Conservation (phyloP, 2,329 filamentous ascomycete genomes). For the Aplosporella prunicola region DNA sequence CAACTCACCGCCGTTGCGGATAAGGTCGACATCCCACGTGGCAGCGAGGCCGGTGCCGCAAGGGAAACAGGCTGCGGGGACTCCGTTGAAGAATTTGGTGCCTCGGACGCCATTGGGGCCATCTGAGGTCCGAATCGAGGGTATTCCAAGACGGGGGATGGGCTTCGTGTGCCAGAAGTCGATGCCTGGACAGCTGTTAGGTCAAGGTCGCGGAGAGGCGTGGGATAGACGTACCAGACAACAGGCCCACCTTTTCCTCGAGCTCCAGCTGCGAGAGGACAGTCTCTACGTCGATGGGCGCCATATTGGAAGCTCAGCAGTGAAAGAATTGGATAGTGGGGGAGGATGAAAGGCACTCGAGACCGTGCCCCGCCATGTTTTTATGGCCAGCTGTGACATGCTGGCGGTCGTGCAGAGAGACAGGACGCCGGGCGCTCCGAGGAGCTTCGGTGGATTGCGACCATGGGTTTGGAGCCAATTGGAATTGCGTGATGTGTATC, state of each 20-base stretch:
- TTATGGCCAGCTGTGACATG: no score
- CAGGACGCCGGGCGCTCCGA: no score
- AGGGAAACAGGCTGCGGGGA: slow-evolving; percentile 61
- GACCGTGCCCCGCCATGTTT: no score
- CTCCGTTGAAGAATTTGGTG: slow-evolving; percentile 53
- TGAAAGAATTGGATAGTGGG: no score
- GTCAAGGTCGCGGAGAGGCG: no score
- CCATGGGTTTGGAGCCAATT: no score
- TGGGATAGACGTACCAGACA: slow-evolving; percentile 9
- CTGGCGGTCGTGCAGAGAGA: no score
- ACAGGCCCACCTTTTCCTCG: slow-evolving; percentile 11
- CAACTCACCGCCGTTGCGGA: slow-evolving; percentile 57
- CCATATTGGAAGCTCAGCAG: no score
- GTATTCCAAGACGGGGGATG: slow-evolving; percentile 49
- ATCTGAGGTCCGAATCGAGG: slow-evolving; percentile 54
- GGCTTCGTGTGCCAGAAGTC: slow-evolving; percentile 62
- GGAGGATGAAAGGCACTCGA: no score
- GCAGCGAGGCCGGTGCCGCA: slow-evolving; percentile 62
- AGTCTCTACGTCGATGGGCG: slow-evolving; percentile 4
- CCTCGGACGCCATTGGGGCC: slow-evolving; percentile 61
- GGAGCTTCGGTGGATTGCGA: no score
- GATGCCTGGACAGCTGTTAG: slow-evolving; percentile 28
- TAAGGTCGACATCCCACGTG: slow-evolving; percentile 63
- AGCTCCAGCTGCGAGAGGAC: slow-evolving; percentile 10
- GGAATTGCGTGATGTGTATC: no score